These are phyloP conservation scores for Penicillium sp. DNA, from an alignment of 2,329 filamentous ascomycete genomes.

Conservation along the genomic window DNA sequence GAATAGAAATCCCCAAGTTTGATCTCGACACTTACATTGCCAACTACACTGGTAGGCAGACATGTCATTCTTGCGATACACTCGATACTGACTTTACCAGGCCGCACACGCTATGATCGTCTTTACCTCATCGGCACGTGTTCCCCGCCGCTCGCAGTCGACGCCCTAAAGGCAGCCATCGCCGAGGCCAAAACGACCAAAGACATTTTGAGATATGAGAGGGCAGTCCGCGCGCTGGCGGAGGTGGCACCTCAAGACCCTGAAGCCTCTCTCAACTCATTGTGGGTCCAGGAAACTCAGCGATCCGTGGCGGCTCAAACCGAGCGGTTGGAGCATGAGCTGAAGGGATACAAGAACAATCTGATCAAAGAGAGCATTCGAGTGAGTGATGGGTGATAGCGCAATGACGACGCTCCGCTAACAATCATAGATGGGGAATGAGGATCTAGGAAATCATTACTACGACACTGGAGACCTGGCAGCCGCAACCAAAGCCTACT, in stretches of 20 bases:
- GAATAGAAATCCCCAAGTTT: slow-evolving; percentile 75
- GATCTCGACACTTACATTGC: slow-evolving; percentile 88
- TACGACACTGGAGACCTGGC: slow-evolving; percentile 74
- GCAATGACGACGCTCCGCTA: background rate
- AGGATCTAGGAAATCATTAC: slow-evolving; percentile 84
- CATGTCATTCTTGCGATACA: background rate
- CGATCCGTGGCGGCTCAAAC: slow-evolving; percentile 70
- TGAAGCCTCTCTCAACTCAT: slow-evolving; percentile 65
- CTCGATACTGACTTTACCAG: slow-evolving; percentile 47
- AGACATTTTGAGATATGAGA: slow-evolving; percentile 71
- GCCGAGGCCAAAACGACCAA: slow-evolving; percentile 73
- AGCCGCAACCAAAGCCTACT: slow-evolving; percentile 74
- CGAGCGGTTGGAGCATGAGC: slow-evolving; percentile 74
- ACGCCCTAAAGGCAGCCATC: slow-evolving; percentile 78
- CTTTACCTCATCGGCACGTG: slow-evolving; percentile 78
- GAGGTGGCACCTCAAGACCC: slow-evolving; percentile 66
- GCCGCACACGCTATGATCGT: slow-evolving; percentile 77
- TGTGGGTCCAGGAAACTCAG: slow-evolving; percentile 73
- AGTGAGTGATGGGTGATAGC: slow-evolving; percentile 52
- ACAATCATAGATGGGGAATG: slow-evolving; percentile 76
- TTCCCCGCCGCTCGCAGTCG: slow-evolving; percentile 73
- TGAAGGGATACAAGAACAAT: slow-evolving; percentile 95
- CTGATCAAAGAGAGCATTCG: slow-evolving; percentile 95
- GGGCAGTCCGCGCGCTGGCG: slow-evolving; percentile 66
- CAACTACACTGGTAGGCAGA: slow-evolving; percentile 73